Conservation (phyloP, 192 early-diverging fungal genomes). For the Podila horticola region DNA sequence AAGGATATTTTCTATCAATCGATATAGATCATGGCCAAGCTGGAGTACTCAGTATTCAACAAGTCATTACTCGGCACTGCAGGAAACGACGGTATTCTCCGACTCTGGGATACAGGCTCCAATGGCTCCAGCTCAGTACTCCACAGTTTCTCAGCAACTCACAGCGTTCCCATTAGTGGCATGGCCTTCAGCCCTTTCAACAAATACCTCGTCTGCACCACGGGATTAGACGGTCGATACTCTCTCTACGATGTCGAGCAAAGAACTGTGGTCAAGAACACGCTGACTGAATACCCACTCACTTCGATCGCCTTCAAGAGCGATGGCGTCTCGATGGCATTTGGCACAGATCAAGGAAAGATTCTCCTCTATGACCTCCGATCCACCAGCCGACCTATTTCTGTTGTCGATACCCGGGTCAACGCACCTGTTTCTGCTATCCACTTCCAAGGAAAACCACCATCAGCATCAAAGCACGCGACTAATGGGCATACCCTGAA, state of each 20-base stretch:
- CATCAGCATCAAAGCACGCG: constrained; percentile 13
- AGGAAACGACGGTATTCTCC: constrained; percentile 52
- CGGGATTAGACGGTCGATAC: constrained; percentile 50
- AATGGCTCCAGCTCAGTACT: constrained; percentile 35
- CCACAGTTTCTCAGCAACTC: constrained; percentile 47
- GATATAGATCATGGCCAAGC: constrained; percentile 18
- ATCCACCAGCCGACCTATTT: constrained; percentile 41
- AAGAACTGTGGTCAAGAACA: constrained; percentile 50
- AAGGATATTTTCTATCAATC: not conserved
- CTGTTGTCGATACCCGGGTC: constrained; percentile 34
- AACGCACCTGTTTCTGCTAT: constrained; percentile 33
- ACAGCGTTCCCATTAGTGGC: constrained; percentile 46
- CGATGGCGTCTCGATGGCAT: constrained; percentile 55
- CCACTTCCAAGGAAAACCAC: constrained; percentile 28
- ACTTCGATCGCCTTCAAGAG: constrained; percentile 53
- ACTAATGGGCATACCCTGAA: constrained; percentile 25
- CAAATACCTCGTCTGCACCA: constrained; percentile 50
- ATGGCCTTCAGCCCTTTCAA: constrained; percentile 58
- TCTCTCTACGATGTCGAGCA: constrained; percentile 56
- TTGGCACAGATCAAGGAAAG: constrained; percentile 53
- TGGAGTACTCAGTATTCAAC: constrained; percentile 53
- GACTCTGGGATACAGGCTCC: constrained; percentile 53
- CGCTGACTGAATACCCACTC: constrained; percentile 43
- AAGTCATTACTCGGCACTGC: constrained; percentile 50
- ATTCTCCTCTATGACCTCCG: constrained; percentile 56